These are phyloP conservation scores for Lotmaria passim DNA, from an alignment of 208 protist genomes.

Conservation along the genomic window DNA sequence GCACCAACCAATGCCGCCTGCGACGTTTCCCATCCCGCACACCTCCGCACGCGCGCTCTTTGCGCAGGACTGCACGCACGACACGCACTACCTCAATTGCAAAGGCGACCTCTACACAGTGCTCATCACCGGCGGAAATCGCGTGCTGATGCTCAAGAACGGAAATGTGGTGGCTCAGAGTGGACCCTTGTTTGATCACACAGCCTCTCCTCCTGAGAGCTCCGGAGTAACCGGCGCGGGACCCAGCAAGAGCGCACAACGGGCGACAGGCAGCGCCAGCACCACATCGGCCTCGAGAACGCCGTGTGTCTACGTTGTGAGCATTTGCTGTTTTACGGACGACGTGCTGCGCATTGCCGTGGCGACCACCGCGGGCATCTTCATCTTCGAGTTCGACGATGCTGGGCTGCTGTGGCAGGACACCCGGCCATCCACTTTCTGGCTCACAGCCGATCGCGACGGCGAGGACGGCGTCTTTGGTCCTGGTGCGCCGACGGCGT, in stretches of 20 bases:
- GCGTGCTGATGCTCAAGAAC: slow-evolving; percentile 67
- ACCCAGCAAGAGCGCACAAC: not conserved
- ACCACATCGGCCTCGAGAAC: not conserved
- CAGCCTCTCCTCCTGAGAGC: not conserved
- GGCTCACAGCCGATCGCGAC: slow-evolving; percentile 15
- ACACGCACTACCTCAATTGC: slow-evolving; percentile 55
- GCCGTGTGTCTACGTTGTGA: slow-evolving; percentile 37
- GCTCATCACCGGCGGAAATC: slow-evolving; percentile 61
- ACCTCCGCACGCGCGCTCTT: slow-evolving; percentile 50
- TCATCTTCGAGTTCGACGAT: slow-evolving; percentile 59
- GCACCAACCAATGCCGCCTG: not conserved
- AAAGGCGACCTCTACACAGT: slow-evolving; percentile 64
- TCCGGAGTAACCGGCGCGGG: not conserved
- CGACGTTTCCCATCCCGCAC: not conserved
- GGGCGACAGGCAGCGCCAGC: not conserved
- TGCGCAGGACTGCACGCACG: slow-evolving; percentile 65
- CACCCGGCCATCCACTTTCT: slow-evolving; percentile 19
- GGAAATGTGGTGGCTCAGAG: slow-evolving; percentile 50
- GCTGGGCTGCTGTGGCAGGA: slow-evolving; percentile 41
- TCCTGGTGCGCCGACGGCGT: not conserved
- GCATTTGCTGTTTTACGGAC: slow-evolving; percentile 49
- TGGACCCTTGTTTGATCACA: slow-evolving; percentile 26
- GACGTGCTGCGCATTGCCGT: slow-evolving; percentile 55
- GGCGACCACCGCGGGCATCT: slow-evolving; percentile 42
- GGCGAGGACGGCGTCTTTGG: not conserved